Base-by-base conservation (phyloP, 805 yeast genomes). In the Nakazawaea sp. region DNA sequence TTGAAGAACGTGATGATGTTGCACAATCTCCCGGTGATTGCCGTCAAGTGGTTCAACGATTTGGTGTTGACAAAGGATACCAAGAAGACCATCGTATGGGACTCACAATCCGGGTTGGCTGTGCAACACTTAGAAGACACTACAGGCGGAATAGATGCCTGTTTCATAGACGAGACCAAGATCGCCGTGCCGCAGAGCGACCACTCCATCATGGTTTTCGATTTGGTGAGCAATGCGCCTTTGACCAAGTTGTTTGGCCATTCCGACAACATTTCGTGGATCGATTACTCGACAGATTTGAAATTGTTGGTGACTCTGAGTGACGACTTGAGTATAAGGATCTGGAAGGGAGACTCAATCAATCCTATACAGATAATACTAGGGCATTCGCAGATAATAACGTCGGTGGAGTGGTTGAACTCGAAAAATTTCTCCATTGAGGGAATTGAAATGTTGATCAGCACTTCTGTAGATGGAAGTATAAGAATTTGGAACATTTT, bases 141-240 rank as follows among this genome's bases (percentile, higher is more conserved):
- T 20, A 30, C 18, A 5, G 32, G 37, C 6, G 79, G 81, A 1
- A 64, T 72, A 2, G 84, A 75, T 43, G 74, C 80, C 3, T 75
- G 79, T 44, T 87, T 96, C 95, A 62, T 88, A 12, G 84, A 77
- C 47, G 72, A 72, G 24, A 56, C 60, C 37, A 82, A 76, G 46
- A 82, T 82, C 55, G 84, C 85, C 3, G 58, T 81, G n/a, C 81
- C 95, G 1, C 81, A 84, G 0, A 49, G 64, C 3, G 67, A 67
- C 35, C 68, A 75, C 34, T 49, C 74, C 5, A 70, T 85, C 8
- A 54, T 70, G 17, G 75, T 86, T 1, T 76, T 72, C 56, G 68
- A 75, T 33, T 49, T 73, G 4, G 66, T 66, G 4, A 70, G 68
- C 21, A 55, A 61, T 30, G 53, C 52, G 33, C 75, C 82, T 1